Evolutionary conservation across 164 flowering plant genomes (phyloP).

Genomic region (Nelumbo lutea): DNA sequence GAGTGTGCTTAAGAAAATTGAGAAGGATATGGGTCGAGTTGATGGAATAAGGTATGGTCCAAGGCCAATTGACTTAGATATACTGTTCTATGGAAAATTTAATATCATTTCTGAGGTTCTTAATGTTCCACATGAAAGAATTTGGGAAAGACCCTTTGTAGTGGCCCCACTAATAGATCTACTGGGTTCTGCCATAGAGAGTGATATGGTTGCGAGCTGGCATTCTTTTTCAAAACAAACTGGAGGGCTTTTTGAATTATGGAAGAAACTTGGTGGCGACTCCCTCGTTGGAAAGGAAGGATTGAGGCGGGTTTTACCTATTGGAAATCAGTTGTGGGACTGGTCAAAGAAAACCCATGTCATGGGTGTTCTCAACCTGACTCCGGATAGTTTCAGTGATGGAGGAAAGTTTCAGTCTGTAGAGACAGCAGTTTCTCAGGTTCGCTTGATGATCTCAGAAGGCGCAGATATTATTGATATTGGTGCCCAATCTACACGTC

Average conservation of each 20-base stretch:
- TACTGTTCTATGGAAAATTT: slow-evolving; percentile 77
- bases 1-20: slow-evolving; percentile 68
- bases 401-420: slow-evolving; percentile 74
- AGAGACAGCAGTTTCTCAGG: slow-evolving; percentile 67
- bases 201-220: slow-evolving; percentile 65
- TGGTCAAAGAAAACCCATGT: slow-evolving; percentile 74
- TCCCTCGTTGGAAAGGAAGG: slow-evolving; percentile 69
- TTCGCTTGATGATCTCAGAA: slow-evolving; percentile 57
- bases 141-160: slow-evolving; percentile 95
- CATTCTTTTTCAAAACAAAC: slow-evolving; percentile 55
- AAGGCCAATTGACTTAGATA: slow-evolving; percentile 88
- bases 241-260: slow-evolving; percentile 59
- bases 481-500: slow-evolving; percentile 95
- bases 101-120: slow-evolving; percentile 61
- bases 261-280: slow-evolving; percentile 87
- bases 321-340: slow-evolving; percentile 61
- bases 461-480: slow-evolving; percentile 91
- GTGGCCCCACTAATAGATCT: slow-evolving; percentile 84
- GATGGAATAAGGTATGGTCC: slow-evolving; percentile 91
- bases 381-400: slow-evolving; percentile 95
- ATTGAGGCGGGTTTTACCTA: slow-evolving; percentile 70
- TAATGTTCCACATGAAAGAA: slow-evolving; percentile 80
- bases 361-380: slow-evolving; percentile 86
- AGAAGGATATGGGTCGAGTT: slow-evolving; percentile 75
- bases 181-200: slow-evolving; percentile 55